These are phyloP conservation scores for Blastobotrys mokoenaii DNA, from an alignment of 805 yeast genomes.

Conservation along the genomic window DNA sequence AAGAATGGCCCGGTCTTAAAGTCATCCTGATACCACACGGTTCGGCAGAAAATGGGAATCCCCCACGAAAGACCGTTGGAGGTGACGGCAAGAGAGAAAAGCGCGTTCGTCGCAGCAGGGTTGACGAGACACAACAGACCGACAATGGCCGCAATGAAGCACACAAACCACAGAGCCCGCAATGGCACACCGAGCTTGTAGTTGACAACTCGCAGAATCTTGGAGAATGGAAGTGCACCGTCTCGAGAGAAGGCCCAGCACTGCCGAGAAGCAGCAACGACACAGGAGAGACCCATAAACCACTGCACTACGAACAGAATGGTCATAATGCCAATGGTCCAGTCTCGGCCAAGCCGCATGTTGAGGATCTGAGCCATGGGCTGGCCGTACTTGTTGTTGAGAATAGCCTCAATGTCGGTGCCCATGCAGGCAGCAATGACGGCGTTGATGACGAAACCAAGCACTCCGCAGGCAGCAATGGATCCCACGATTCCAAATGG, in stretches of 20 bases:
- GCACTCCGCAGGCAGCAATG: conserved; percentile 45
- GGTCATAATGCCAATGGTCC: conserved; percentile 60
- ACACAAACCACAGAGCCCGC: conserved; percentile 51
- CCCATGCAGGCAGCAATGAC: conserved; percentile 44
- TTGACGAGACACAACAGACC: conserved; percentile 56
- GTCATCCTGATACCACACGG: conserved; percentile 39
- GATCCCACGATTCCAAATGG: conserved; percentile 60
- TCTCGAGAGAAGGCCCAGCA: conserved; percentile 73
- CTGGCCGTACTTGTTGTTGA: conserved; percentile 43
- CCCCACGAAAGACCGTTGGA: conserved; percentile 61
- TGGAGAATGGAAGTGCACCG: conserved; percentile 60
- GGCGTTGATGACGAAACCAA: conserved; percentile 52
- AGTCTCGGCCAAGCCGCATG: conserved; percentile 53
- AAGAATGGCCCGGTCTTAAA: conserved; percentile 63
- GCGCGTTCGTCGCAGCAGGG: conserved; percentile 52
- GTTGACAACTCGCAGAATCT: conserved; percentile 49
- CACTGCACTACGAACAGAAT: conserved; percentile 53
- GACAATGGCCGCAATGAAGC: conserved; percentile 38
- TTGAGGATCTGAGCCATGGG: conserved; percentile 59
- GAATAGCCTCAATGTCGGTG: conserved; percentile 36
- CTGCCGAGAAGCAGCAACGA: conserved; percentile 61
- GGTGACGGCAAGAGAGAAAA: conserved; percentile 54
- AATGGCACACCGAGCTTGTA: conserved; percentile 51
- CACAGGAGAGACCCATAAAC: conserved; percentile 55
- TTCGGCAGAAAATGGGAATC: conserved; percentile 46